Percentiles rank a stretch among this genome's conserved stretches.
phyloP scores from a whole-genome alignment of 2,329 filamentous ascomycete species.

The Monosporascus sp. region DNA sequence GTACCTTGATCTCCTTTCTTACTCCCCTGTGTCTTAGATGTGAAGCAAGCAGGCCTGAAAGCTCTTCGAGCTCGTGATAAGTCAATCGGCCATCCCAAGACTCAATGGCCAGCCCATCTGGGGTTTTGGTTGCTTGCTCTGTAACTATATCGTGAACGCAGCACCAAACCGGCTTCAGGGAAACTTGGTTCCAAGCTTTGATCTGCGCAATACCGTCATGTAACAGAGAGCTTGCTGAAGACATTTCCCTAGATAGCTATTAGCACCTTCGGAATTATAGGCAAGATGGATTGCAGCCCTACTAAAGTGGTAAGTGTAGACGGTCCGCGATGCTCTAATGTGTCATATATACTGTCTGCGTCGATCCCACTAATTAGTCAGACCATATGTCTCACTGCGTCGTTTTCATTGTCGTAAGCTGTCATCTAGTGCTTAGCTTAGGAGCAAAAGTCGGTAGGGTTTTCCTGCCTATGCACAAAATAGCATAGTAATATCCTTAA shows the following conservation, averaged over 20 bases:
- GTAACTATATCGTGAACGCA: not conserved
- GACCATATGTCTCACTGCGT: too few relatives aligned
- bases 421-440: too few relatives aligned
- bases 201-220: not conserved
- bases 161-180: not conserved
- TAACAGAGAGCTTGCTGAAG: not conserved
- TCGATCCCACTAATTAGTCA: too few relatives aligned
- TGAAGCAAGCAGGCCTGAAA: constrained; percentile 2
- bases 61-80: not conserved
- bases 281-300: not conserved
- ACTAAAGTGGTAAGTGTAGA: not conserved
- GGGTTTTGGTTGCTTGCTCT: not conserved
- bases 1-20: constrained; percentile 8
- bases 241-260: not conserved
- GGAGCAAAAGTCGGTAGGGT: too few relatives aligned
- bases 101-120: not conserved
- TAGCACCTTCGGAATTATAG: not conserved
- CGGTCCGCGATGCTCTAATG: not conserved
- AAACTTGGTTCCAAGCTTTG: not conserved
- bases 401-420: too few relatives aligned
- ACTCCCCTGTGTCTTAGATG: constrained; percentile 8
- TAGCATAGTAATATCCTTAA: too few relatives aligned
- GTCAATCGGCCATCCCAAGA: not conserved
- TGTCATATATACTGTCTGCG: not conserved
- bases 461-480: too few relatives aligned